A percentile compares a stretch with the other conserved stretches of the same genome.
Conservation (phyloP, 228 moss, liverwort and hornwort species). For the Sphagnum fallax region DNA sequence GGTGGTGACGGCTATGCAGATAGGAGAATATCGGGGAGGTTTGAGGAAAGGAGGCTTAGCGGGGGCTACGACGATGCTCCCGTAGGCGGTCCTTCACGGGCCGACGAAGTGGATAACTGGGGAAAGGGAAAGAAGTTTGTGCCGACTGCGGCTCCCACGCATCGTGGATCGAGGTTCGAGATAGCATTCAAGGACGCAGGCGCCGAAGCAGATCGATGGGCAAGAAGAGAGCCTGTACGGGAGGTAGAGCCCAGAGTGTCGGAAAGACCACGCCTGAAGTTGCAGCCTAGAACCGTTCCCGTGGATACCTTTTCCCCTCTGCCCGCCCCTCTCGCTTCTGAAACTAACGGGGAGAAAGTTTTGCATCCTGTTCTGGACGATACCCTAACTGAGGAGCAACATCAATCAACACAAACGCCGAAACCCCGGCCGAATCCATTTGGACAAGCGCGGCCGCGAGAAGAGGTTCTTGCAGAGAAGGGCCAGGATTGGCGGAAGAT, state of each 20-base stretch:
- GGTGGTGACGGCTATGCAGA: conserved; percentile 33
- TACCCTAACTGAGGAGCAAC: conserved; percentile 21
- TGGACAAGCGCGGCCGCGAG: conserved; percentile 78
- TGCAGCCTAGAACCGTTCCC: conserved; percentile 64
- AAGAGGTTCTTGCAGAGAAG: conserved; percentile 93
- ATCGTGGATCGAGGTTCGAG: conserved; percentile 57
- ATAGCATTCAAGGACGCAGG: conserved; percentile 75
- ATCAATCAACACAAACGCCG: conserved; percentile 37
- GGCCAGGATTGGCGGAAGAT: conserved; percentile 94
- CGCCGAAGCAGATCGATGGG: conserved; percentile 76
- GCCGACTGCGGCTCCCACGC: conserved; percentile 45
- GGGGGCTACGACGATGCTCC: conserved; percentile 72
- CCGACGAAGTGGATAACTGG: conserved; percentile 94
- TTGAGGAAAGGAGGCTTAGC: conserved; percentile 66
- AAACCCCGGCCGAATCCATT: conserved; percentile 75
- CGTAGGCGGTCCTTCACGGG: conserved; percentile 65
- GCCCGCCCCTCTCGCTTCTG: conserved; percentile 8
- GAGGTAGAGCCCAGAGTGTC: conserved; percentile 51
- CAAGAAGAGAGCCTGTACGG: conserved; percentile 52
- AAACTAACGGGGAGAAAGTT: conserved; percentile 31
- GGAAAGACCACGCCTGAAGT: conserved; percentile 75
- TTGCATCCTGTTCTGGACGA: neutral
- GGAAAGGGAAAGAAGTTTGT: conserved; percentile 82
- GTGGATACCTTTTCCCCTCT: conserved; percentile 38
- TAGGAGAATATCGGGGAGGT: conserved; percentile 38